Base-by-base conservation (phyloP, 1,284 basidiomycete genomes). In the Cutaneotrichosporon sp. region DNA sequence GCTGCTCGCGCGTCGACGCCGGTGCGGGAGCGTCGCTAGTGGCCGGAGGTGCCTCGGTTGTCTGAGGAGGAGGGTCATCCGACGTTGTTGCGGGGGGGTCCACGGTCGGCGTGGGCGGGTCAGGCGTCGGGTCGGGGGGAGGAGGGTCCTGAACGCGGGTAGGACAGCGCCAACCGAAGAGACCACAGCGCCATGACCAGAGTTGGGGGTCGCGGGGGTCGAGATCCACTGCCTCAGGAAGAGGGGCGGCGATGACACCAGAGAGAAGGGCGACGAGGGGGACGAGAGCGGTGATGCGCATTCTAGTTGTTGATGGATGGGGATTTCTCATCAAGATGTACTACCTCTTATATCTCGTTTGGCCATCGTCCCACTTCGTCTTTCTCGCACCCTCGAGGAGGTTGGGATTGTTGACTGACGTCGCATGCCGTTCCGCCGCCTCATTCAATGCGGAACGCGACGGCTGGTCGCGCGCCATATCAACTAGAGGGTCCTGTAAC, bases 191-290 rank as follows among this genome's bases (percentile, higher is more conserved):
- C 11, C 2, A 42, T 4, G 55, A 56, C 55, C 55, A 56, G 38
- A 46, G n/a, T 2, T 6, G 6, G 22, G 55, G 55, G 21, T 56
- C 55, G 38, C 21, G 38, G 4, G 36, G 9, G 5, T 38, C 36
- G 13, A 21, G 36, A 5, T 21, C 10, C 4, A 7, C 18, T 1
- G 1, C 18, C 11, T 42, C 26, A 10, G 55, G 55, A 13, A 56
- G 5, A 13, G 55, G 55, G n/a, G 36, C 36, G 38, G 55, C 55
- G 14, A 14, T 38, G 9, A 10, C 38, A 14, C 55, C 55, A 11
- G 55, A n/a, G 55, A 40, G 36, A 8, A 56, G 36, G 5, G 55
- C 55, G 36, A 40, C 36, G 10, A 56, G n/a, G 14, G 55, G 22
- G 22, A 56, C 11, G 38, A 42, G 36, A 26, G 31, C 38, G 38